phyloP scores from a whole-genome alignment of 192 early-diverging fungal genomes.

The Chytriomyces confervae region DNA sequence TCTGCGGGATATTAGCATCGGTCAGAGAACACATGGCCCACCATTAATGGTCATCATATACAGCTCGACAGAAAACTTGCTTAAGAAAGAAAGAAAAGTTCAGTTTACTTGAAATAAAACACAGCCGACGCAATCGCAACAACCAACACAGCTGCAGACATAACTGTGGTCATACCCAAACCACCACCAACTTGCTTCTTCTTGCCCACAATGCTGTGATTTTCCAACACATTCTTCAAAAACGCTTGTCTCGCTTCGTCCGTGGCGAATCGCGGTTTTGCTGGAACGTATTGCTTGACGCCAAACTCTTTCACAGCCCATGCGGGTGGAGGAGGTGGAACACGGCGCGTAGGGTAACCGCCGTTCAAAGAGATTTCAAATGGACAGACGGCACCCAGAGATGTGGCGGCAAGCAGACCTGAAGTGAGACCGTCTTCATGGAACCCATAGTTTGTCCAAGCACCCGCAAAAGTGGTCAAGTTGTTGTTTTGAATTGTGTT shows the following conservation, averaged over 20 bases:
- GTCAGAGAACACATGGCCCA: too few relatives aligned
- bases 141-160: not conserved
- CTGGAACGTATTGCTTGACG: constrained; percentile 31
- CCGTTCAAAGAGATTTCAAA: constrained; percentile 57
- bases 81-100: too few relatives aligned
- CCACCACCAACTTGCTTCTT: not conserved
- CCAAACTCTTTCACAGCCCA: constrained; percentile 34
- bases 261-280: constrained; percentile 16
- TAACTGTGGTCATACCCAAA: not conserved
- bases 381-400: constrained; percentile 60
- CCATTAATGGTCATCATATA: too few relatives aligned
- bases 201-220: not conserved
- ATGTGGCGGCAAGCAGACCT: constrained; percentile 57
- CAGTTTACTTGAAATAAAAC: too few relatives aligned
- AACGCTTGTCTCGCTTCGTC: not conserved
- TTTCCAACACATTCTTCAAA: not conserved
- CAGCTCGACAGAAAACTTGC: too few relatives aligned
- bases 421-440: constrained; percentile 70
- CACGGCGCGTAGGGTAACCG: constrained; percentile 51
- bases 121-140: not conserved
- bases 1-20: too few relatives aligned
- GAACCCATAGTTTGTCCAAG: constrained; percentile 74
- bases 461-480: constrained; percentile 57
- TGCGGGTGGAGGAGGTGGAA: constrained; percentile 31
- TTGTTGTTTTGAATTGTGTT: constrained; percentile 55